phyloP scores from a whole-genome alignment of 768 basidiomycete species.

The Artomyces pyxidatus region DNA sequence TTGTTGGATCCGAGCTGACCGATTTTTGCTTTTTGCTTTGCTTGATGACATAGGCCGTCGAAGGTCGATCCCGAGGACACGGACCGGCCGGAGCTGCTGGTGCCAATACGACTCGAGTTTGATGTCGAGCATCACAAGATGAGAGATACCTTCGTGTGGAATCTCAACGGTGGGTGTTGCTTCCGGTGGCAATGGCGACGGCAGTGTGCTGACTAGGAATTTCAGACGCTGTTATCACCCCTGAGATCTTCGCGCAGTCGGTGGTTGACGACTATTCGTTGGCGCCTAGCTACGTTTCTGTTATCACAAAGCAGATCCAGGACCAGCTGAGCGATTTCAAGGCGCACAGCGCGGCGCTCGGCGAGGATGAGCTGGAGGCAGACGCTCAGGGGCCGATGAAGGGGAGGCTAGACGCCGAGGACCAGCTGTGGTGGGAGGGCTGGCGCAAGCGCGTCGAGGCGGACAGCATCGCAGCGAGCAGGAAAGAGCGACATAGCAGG shows the following conservation, averaged over 20 bases:
- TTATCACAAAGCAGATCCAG: slow-evolving; percentile 77
- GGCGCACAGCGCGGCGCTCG: slow-evolving; percentile 47
- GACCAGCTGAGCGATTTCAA: slow-evolving; percentile 82
- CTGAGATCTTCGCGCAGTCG: slow-evolving; percentile 83
- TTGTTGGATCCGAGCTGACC: background rate
- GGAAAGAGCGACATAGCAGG: slow-evolving; percentile 13
- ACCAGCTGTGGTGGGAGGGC: slow-evolving; percentile 57
- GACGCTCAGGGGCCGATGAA: slow-evolving; percentile 25
- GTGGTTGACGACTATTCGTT: slow-evolving; percentile 88
- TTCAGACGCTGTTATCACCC: slow-evolving; percentile 81
- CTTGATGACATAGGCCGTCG: slow-evolving; percentile 41
- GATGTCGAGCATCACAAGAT: slow-evolving; percentile 92
- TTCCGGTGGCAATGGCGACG: background rate
- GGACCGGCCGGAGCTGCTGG: slow-evolving; percentile 68
- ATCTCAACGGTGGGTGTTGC: slow-evolving; percentile 70
- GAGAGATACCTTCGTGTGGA: slow-evolving; percentile 97
- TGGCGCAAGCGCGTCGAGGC: slow-evolving; percentile 43
- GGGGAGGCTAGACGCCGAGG: slow-evolving; percentile 43
- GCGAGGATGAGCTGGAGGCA: slow-evolving; percentile 29
- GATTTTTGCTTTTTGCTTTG: slow-evolving; percentile 10
- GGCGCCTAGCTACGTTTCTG: slow-evolving; percentile 48
- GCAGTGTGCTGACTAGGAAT: background rate
- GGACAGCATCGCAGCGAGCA: slow-evolving; percentile 32
- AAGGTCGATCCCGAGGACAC: slow-evolving; percentile 48
- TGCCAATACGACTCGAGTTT: slow-evolving; percentile 93